Conservation (phyloP, 208 protist genomes). For the Crithidia brevicula region DNA sequence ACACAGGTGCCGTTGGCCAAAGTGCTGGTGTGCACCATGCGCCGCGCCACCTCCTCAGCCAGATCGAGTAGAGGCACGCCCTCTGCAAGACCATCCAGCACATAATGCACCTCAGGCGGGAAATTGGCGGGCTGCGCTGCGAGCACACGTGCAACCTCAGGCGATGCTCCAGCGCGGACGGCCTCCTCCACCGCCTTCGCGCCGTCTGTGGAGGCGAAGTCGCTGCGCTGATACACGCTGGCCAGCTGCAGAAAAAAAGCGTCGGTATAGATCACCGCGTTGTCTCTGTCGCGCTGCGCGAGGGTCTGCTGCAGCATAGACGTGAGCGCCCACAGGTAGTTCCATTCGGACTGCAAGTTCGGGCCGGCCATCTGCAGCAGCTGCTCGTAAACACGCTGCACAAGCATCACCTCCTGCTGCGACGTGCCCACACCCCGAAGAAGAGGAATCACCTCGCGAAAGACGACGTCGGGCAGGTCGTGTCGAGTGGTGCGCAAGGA, state of each 20-base stretch:
- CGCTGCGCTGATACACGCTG: slow-evolving; percentile 36
- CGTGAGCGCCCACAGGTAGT: slow-evolving; percentile 60
- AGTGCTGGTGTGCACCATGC: slow-evolving; percentile 53
- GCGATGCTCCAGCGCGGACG: slow-evolving; percentile 43
- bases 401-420: slow-evolving; percentile 67
- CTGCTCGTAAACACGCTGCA: slow-evolving; percentile 60
- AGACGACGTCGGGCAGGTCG: slow-evolving; percentile 40
- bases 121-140: slow-evolving; percentile 8
- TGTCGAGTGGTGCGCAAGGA: slow-evolving; percentile 12
- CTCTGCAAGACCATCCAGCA: slow-evolving; percentile 57
- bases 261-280: slow-evolving; percentile 67
- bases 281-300: slow-evolving; percentile 35
- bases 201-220: slow-evolving; percentile 24
- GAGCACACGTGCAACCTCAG: slow-evolving; percentile 36
- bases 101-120: slow-evolving; percentile 38
- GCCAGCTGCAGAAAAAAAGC: slow-evolving; percentile 71
- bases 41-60: slow-evolving; percentile 67
- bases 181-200: slow-evolving; percentile 31
- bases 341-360: slow-evolving; percentile 58
- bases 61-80: slow-evolving; percentile 50
- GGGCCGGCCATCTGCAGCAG: slow-evolving; percentile 50
- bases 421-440: slow-evolving; percentile 50
- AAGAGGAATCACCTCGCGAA: slow-evolving; percentile 52
- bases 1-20: slow-evolving; percentile 61
- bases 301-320: slow-evolving; percentile 58